These are phyloP conservation scores for Pseudogymnoascus sp. DNA, from an alignment of 2,329 filamentous ascomycete genomes.

Conservation along the genomic window DNA sequence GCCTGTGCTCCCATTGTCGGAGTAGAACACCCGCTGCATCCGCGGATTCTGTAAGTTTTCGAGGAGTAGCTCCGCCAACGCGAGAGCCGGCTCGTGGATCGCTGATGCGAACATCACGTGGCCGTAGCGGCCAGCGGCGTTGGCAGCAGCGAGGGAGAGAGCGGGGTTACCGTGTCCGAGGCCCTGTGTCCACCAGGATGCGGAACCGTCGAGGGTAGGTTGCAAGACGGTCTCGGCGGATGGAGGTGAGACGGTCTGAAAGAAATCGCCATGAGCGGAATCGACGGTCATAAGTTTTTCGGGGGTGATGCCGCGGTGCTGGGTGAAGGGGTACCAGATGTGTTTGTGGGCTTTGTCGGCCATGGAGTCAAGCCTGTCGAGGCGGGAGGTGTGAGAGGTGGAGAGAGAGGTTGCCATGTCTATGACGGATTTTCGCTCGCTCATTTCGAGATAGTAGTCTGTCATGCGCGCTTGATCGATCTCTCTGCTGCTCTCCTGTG, in stretches of 20 bases:
- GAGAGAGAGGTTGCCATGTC: slow-evolving; percentile 47
- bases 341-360: slow-evolving; percentile 51
- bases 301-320: slow-evolving; percentile 59
- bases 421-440: slow-evolving; percentile 35
- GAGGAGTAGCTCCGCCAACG: slow-evolving; percentile 61
- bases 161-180: slow-evolving; percentile 71
- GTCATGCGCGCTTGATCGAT: slow-evolving; percentile 53
- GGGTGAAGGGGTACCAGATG: slow-evolving; percentile 87
- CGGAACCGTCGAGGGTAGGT: slow-evolving; percentile 74
- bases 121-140: slow-evolving; percentile 77
- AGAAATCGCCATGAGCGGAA: slow-evolving; percentile 72
- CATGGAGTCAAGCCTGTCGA: slow-evolving; percentile 57
- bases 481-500: slow-evolving; percentile 23
- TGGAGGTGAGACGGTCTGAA: slow-evolving; percentile 48
- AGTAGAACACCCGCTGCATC: slow-evolving; percentile 69
- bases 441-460: slow-evolving; percentile 54
- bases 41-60: slow-evolving; percentile 55
- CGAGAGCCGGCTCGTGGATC: slow-evolving; percentile 70
- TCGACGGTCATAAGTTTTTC: slow-evolving; percentile 69
- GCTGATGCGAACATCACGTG: slow-evolving; percentile 83
- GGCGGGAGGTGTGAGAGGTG: slow-evolving; percentile 47
- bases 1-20: slow-evolving; percentile 77
- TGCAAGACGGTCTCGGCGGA: slow-evolving; percentile 38
- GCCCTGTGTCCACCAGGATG: slow-evolving; percentile 89
- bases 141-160: slow-evolving; percentile 67